These are phyloP conservation scores for Xylaria sp. DNA, from an alignment of 2,329 filamentous ascomycete genomes.

Conservation along the genomic window DNA sequence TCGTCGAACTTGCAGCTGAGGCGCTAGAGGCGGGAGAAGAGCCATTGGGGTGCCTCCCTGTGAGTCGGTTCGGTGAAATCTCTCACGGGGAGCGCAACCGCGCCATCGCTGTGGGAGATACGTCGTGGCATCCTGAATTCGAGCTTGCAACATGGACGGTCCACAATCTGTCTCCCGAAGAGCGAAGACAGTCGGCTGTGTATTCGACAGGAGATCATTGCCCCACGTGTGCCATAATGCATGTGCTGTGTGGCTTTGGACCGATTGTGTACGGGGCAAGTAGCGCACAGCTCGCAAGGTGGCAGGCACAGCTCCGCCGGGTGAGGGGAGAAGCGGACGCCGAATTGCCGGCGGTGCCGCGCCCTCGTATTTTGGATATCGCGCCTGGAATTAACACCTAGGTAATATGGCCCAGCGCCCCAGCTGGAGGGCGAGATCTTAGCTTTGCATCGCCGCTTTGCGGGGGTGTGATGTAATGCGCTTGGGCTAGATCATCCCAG, in stretches of 20 bases:
- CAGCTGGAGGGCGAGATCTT: slow-evolving; percentile 19
- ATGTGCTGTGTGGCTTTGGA: slow-evolving; percentile 20
- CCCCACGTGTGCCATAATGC: slow-evolving; percentile 23
- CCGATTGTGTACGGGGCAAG: slow-evolving; percentile 23
- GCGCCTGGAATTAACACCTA: slow-evolving; percentile 13
- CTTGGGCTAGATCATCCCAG: background rate
- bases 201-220: slow-evolving; percentile 26
- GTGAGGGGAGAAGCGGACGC: background rate
- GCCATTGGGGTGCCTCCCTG: slow-evolving; percentile 24
- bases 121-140: slow-evolving; percentile 23
- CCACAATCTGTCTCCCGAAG: slow-evolving; percentile 7
- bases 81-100: slow-evolving; percentile 22
- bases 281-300: slow-evolving; percentile 12
- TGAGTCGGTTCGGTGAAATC: background rate
- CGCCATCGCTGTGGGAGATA: slow-evolving; percentile 13
- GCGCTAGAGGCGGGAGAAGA: slow-evolving; percentile 25
- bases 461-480: background rate
- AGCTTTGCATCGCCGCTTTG: slow-evolving; percentile 19
- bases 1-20: slow-evolving; percentile 30
- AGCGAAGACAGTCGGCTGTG: slow-evolving; percentile 16
- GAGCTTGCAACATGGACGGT: slow-evolving; percentile 24
- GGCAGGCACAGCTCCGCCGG: slow-evolving; percentile 13
- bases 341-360: slow-evolving; percentile 3
- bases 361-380: slow-evolving; percentile 9
- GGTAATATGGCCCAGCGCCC: slow-evolving; percentile 14